Base-by-base conservation (phyloP, 2,329 filamentous ascomycete species). In the Hypomyces rosellus region DNA sequence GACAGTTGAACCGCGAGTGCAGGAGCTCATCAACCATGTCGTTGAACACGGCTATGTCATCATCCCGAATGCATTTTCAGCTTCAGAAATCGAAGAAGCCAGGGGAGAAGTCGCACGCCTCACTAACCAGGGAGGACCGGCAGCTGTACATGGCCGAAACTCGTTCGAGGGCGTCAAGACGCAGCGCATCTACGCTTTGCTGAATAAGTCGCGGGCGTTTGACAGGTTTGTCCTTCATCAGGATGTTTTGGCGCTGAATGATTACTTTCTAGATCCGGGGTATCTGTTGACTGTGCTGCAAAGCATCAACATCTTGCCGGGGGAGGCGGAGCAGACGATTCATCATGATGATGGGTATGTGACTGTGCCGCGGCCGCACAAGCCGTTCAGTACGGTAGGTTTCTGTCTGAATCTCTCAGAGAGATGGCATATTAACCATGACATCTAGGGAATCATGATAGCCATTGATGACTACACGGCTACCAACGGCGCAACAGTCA, bases 161-260 rank as follows among this genome's bases (percentile, higher is more conserved):
- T 43, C 55, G 16, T 71, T 71, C 50, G 69, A 71, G 47, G 69
- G 69, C 1, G 53, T 59, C 46, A 63, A 61, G 20, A 71, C 69
- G 12, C 62, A 65, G 41, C 61, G 69, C 15, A 66, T 70, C 45
- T 70, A 70, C 55, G 64, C 66, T 11, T 57, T 71, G 16, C 52
- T 69, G 33, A 67, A 69, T 58, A 71, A 71, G 54, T 65, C 64
- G 9, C 58, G 66, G 14, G 59, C 59, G 3, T 70, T 71, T 55
- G 65, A 70, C 55, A 66, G 65, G 51, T 71, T 69, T 50, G 56
- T 55, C 30, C 51, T 66, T 1, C 59, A 70, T 5, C 62, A 63
- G 8, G 56, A 61, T 16, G 63, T 71, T 4, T 57, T 70, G 16
- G 64, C 67, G 1, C 59, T 72, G 40, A 71, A 71, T 49, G 63